These are phyloP conservation scores for Termitomyces sp. DNA, from an alignment of 768 basidiomycete genomes.

Conservation along the genomic window DNA sequence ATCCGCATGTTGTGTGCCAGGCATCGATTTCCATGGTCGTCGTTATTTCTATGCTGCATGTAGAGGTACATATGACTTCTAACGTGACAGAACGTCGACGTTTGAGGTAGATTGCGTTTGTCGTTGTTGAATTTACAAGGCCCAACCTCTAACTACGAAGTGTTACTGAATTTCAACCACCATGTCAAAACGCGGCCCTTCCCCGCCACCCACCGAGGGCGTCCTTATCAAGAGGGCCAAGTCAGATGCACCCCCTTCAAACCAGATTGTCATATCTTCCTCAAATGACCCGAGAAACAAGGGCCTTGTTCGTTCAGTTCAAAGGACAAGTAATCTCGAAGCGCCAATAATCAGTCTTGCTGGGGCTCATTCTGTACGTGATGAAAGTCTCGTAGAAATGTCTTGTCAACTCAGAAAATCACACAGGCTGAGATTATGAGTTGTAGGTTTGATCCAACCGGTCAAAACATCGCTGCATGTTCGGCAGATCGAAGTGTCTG, in stretches of 20 bases:
- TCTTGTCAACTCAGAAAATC: neutral
- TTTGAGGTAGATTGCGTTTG: neutral
- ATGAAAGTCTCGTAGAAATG: neutral
- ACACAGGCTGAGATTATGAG: constrained; percentile 79
- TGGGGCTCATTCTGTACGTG: constrained; percentile 78
- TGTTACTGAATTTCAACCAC: constrained; percentile 1
- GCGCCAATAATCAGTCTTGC: constrained; percentile 91
- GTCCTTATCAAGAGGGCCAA: constrained; percentile 62
- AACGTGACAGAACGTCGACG: too few relatives aligned
- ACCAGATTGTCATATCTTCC: constrained; percentile 75
- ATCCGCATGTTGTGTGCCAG: neutral
- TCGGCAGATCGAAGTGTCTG: constrained; percentile 89
- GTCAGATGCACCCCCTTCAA: constrained; percentile 43
- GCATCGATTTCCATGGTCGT: neutral
- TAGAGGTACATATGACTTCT: too few relatives aligned
- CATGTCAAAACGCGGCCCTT: constrained; percentile 73
- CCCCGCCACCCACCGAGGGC: constrained; percentile 51
- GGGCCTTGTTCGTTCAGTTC: constrained; percentile 77
- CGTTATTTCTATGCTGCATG: neutral
- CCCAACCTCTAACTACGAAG: neutral
- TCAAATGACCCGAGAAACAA: constrained; percentile 69
- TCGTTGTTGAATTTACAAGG: constrained; percentile 9
- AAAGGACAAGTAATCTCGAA: constrained; percentile 88
- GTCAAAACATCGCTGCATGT: constrained; percentile 90
- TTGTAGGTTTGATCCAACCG: constrained; percentile 91